phyloP scores from a whole-genome alignment of 2,329 filamentous ascomycete species.

The Aspergillus candidus region DNA sequence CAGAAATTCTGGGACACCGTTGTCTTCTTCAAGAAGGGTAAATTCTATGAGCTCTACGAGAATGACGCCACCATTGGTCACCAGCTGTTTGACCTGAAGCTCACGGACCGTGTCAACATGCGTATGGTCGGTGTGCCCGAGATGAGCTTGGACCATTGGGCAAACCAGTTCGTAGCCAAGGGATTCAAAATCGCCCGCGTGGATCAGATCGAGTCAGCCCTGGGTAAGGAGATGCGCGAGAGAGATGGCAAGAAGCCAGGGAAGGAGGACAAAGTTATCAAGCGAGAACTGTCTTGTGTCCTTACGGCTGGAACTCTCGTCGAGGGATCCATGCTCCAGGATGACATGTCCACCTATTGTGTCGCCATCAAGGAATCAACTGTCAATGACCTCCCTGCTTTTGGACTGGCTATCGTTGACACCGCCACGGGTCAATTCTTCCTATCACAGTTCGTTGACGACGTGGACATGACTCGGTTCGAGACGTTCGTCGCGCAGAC shows the following conservation, averaged over 20 bases:
- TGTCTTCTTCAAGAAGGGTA: constrained; percentile 99
- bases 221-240: constrained; percentile 98
- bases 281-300: constrained; percentile 81
- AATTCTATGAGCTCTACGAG: constrained; percentile 98
- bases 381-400: constrained; percentile 67
- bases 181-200: constrained; percentile 96
- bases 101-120: constrained; percentile 98
- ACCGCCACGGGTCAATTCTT: constrained; percentile 94
- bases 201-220: constrained; percentile 91
- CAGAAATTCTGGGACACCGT: constrained; percentile 96
- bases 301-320: constrained; percentile 89
- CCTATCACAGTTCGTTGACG: constrained; percentile 85
- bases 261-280: constrained; percentile 89
- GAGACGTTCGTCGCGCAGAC: constrained; percentile 95
- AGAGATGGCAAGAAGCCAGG: constrained; percentile 52
- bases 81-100: constrained; percentile 93
- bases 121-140: constrained; percentile 98
- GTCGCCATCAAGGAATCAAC: constrained; percentile 82
- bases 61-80: constrained; percentile 96
- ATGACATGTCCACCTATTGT: constrained; percentile 95
- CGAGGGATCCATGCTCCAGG: constrained; percentile 92
- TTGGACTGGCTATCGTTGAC: constrained; percentile 90
- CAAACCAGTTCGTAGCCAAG: constrained; percentile 96
- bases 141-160: constrained; percentile 92
- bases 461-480: constrained; percentile 89